Evolutionary conservation across 2,329 filamentous ascomycete species (phyloP).

Genomic region (Lachnellula willkommii): DNA sequence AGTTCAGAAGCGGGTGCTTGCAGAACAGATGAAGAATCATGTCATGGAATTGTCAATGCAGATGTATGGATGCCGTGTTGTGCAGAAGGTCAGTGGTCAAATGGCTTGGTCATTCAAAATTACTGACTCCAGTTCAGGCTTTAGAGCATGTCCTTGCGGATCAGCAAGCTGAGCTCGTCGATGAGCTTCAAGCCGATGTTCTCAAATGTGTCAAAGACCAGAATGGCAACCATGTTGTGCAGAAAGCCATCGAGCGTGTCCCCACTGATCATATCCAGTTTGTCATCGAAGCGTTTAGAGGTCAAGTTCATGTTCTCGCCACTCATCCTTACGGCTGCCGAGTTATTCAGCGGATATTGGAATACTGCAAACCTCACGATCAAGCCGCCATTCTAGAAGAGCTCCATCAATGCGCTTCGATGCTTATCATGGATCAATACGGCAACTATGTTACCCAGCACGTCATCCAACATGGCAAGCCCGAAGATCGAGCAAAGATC

Average conservation of each 20-base stretch:
- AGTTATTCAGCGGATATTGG: constrained; percentile 87
- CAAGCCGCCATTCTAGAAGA: constrained; percentile 70
- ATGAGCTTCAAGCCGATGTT: constrained; percentile 74
- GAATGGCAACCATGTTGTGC: constrained; percentile 95
- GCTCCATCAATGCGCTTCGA: constrained; percentile 65
- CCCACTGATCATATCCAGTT: constrained; percentile 76
- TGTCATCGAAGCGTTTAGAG: constrained; percentile 74
- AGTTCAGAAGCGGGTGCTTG: constrained; percentile 82
- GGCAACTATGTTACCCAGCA: constrained; percentile 97
- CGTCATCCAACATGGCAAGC: constrained; percentile 72
- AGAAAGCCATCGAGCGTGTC: constrained; percentile 82
- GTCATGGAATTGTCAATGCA: constrained; percentile 74
- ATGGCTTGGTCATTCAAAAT: neutral
- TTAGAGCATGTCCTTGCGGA: constrained; percentile 88
- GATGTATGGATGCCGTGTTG: constrained; percentile 91
- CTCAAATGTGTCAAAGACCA: constrained; percentile 75
- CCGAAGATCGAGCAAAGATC: constrained; percentile 66
- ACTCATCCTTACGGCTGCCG: constrained; percentile 83
- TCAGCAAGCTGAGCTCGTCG: constrained; percentile 78
- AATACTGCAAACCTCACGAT: constrained; percentile 69
- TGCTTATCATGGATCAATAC: constrained; percentile 78
- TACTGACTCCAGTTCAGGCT: constrained; percentile 49
- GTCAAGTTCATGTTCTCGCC: constrained; percentile 68
- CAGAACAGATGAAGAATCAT: constrained; percentile 81
- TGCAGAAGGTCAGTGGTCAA: constrained; percentile 69